Percentiles rank a stretch among this genome's conserved stretches.
phyloP scores from a whole-genome alignment of 1,284 basidiomycete genomes.

The Chondrostereum purpureum region DNA sequence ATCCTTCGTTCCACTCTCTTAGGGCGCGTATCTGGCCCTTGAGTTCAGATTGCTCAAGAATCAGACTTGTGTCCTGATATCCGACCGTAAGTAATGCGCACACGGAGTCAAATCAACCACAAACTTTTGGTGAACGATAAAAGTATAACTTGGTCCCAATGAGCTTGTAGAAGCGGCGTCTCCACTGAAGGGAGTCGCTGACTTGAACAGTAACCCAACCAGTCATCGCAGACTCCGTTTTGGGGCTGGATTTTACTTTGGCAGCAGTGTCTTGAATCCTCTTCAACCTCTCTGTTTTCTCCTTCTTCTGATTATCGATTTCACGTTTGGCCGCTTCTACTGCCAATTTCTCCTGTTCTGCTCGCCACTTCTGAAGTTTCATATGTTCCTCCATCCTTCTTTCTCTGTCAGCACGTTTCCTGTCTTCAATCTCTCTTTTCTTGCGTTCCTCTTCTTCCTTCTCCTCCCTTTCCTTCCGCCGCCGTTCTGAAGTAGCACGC shows the following conservation, averaged over 20 bases:
- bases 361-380: constrained; percentile 49
- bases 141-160: constrained; percentile 42
- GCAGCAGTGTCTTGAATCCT: constrained; percentile 39
- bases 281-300: constrained; percentile 37
- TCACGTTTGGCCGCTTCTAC: constrained; percentile 40
- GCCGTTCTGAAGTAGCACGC: constrained; percentile 39
- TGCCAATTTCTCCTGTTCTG: constrained; percentile 40
- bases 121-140: constrained; percentile 54
- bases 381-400: constrained; percentile 46
- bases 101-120: no score
- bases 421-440: constrained; percentile 38
- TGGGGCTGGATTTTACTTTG: constrained; percentile 32
- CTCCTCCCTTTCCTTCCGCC: constrained; percentile 39
- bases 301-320: constrained; percentile 35
- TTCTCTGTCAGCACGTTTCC: constrained; percentile 42
- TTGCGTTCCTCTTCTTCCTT: constrained; percentile 45
- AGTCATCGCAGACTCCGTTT: constrained; percentile 31
- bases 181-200: constrained; percentile 52
- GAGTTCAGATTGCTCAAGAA: constrained; percentile 44
- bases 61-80: constrained; percentile 38
- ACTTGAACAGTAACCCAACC: constrained; percentile 68
- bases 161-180: constrained; percentile 59
- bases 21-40: constrained; percentile 39
- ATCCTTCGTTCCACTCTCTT: constrained; percentile 66
- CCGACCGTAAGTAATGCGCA: constrained; percentile 8